These are phyloP conservation scores for Candida succiphila DNA, from an alignment of 805 yeast genomes.

Conservation along the genomic window DNA sequence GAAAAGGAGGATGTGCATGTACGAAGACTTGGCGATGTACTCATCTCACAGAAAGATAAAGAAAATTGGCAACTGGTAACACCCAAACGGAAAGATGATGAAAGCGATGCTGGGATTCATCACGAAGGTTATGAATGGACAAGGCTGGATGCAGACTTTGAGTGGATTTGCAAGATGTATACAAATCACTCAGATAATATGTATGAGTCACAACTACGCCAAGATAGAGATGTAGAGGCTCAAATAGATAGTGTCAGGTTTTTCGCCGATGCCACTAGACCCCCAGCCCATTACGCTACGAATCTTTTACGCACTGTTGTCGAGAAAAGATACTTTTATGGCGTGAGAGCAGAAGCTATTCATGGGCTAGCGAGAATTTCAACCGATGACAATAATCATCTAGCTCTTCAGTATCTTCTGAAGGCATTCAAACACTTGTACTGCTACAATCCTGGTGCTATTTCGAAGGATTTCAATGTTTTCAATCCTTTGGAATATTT, in stretches of 20 bases:
- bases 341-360: conserved; percentile 84
- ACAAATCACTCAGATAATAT: conserved; percentile 90
- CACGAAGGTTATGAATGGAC: conserved; percentile 97
- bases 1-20: conserved; percentile 17
- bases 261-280: conserved; percentile 53
- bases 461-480: conserved; percentile 12
- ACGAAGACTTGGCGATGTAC: conserved; percentile 66
- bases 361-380: conserved; percentile 64
- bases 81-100: conserved; percentile 56
- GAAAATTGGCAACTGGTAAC: conserved; percentile 56
- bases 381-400: conserved; percentile 44
- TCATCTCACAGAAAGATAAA: conserved; percentile 51
- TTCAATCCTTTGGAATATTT: conserved; percentile 31
- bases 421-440: conserved; percentile 58
- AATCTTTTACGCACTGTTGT: conserved; percentile 68
- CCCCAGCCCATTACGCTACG: conserved; percentile 61
- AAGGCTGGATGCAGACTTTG: conserved; percentile 94
- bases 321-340: conserved; percentile 82
- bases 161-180: conserved; percentile 81
- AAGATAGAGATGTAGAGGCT: conserved; percentile 94
- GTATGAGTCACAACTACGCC: conserved; percentile 89
- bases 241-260: conserved; percentile 75
- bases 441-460: conserved; percentile 53
- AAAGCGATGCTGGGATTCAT: conserved; percentile 48
- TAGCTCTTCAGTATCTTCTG: conserved; percentile 66